A percentile compares a stretch with the other conserved stretches of the same genome.
These are phyloP conservation scores for Scutellaria barbata DNA, from an alignment of 257 asterid genomes.

Conservation along the genomic window DNA sequence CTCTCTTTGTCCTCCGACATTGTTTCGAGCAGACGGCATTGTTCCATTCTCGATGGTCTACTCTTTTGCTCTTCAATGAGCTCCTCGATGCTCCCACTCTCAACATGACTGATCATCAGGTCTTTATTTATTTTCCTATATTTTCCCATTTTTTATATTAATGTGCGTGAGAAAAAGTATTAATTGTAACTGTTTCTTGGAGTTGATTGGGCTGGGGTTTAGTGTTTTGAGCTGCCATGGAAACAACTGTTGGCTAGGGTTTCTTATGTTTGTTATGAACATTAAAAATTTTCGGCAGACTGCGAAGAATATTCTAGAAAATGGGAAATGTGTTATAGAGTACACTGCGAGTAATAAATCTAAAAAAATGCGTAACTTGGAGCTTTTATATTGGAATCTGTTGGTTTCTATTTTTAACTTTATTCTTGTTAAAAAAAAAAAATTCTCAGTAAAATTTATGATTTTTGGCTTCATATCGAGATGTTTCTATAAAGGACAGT, in stretches of 20 bases:
- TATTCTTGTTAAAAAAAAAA: no score
- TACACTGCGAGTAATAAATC: not conserved
- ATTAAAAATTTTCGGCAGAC: not conserved
- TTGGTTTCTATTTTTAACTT: slow-evolving; percentile 20
- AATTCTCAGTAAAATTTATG: not conserved
- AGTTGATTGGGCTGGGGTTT: slow-evolving; percentile 34
- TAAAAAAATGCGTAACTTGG: not conserved
- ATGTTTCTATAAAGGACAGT: not conserved
- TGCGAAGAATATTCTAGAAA: not conserved
- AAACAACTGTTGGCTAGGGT: slow-evolving; percentile 40
- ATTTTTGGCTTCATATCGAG: not conserved
- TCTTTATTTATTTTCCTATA: not conserved
- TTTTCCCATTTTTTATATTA: not conserved
- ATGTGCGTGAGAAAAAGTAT: not conserved
- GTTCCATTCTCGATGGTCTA: slow-evolving; percentile 31
- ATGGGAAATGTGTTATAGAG: not conserved
- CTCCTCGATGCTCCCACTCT: slow-evolving; percentile 42
- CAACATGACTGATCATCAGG: slow-evolving; percentile 55
- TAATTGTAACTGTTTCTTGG: not conserved
- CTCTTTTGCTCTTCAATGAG: slow-evolving; percentile 42
- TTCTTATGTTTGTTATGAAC: slow-evolving; percentile 8
- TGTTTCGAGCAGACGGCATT: slow-evolving; percentile 40
- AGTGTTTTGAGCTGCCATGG: slow-evolving; percentile 31
- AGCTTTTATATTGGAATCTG: slow-evolving; percentile 16
- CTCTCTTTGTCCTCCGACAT: slow-evolving; percentile 36